phyloP scores from a whole-genome alignment of 2,329 filamentous ascomycete species.

The Simplicillium aogashimaense region DNA sequence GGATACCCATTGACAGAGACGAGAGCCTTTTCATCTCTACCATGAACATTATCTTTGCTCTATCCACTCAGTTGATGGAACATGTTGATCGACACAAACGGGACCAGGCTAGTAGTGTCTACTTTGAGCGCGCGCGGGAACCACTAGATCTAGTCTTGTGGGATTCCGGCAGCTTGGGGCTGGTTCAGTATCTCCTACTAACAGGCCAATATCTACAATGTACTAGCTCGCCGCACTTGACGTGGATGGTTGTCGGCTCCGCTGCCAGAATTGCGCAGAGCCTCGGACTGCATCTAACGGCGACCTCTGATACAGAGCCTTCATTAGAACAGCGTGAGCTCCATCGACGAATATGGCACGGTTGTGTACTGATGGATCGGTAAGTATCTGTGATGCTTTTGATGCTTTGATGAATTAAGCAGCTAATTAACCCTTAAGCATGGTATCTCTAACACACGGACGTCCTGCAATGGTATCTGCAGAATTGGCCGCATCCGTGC shows the following conservation, averaged over 20 bases:
- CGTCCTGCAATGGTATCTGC: slow-evolving; percentile 23
- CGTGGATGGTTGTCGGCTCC: slow-evolving; percentile 37
- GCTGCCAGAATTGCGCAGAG: slow-evolving; percentile 36
- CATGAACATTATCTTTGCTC: slow-evolving; percentile 35
- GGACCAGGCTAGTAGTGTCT: slow-evolving; percentile 27
- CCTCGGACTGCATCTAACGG: slow-evolving; percentile 31
- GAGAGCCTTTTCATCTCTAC: slow-evolving; percentile 32
- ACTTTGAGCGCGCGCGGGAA: slow-evolving; percentile 30
- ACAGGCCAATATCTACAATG: slow-evolving; percentile 39
- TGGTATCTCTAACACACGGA: slow-evolving; percentile 24
- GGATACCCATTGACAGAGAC: slow-evolving; percentile 22
- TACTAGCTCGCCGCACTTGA: slow-evolving; percentile 34
- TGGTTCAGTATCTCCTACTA: slow-evolving; percentile 35
- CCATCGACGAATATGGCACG: slow-evolving; percentile 22
- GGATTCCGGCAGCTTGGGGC: slow-evolving; percentile 29
- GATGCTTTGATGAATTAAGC: too few relatives aligned
- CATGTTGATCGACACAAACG: slow-evolving; percentile 26
- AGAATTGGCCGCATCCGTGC: slow-evolving; percentile 15
- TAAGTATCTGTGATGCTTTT: too few relatives aligned
- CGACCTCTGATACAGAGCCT: slow-evolving; percentile 18
- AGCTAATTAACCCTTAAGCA: slow-evolving; percentile 11
- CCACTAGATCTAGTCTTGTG: slow-evolving; percentile 31
- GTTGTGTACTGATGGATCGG: slow-evolving; percentile 28
- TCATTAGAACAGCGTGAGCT: slow-evolving; percentile 16
- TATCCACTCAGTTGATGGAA: slow-evolving; percentile 32